Percentiles rank a stretch among this genome's conserved stretches.
Conservation (phyloP, 768 basidiomycete genomes). For the Erythrobasidium yunnanense region DNA sequence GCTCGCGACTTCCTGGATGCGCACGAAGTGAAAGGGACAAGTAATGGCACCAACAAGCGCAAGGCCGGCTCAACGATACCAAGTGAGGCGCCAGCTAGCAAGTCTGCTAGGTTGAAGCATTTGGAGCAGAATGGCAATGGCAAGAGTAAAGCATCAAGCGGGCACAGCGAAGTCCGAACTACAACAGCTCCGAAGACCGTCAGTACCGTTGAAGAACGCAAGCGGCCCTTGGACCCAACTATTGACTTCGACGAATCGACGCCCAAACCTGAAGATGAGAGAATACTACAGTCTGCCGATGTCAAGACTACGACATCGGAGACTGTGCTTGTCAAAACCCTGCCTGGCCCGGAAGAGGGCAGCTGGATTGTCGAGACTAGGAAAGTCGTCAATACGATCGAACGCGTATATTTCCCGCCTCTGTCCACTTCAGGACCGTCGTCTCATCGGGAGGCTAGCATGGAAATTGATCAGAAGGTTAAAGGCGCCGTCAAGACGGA, state of each 20-base stretch:
- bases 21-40: neutral
- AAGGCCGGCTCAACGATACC: neutral
- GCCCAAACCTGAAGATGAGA: neutral
- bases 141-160: neutral
- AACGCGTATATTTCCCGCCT: conserved; percentile 15
- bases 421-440: no score
- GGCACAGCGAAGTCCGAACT: neutral
- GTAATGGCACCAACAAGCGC: neutral
- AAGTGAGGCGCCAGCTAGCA: neutral
- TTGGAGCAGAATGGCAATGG: neutral
- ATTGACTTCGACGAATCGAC: neutral
- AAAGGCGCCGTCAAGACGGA: neutral
- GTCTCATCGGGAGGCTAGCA: neutral
- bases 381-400: conserved; percentile 3
- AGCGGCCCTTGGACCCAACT: neutral
- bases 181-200: neutral
- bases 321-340: neutral
- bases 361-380: conserved; percentile 20
- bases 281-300: conserved; percentile 2
- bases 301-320: conserved; percentile 14
- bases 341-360: neutral
- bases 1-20: conserved; percentile 7
- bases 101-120: neutral
- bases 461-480: neutral
- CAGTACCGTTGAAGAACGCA: neutral